A percentile compares a stretch with the other conserved stretches of the same genome.
phyloP scores from a whole-genome alignment of 2,329 filamentous ascomycete genomes.

The Pseudogymnoascus sp. region DNA sequence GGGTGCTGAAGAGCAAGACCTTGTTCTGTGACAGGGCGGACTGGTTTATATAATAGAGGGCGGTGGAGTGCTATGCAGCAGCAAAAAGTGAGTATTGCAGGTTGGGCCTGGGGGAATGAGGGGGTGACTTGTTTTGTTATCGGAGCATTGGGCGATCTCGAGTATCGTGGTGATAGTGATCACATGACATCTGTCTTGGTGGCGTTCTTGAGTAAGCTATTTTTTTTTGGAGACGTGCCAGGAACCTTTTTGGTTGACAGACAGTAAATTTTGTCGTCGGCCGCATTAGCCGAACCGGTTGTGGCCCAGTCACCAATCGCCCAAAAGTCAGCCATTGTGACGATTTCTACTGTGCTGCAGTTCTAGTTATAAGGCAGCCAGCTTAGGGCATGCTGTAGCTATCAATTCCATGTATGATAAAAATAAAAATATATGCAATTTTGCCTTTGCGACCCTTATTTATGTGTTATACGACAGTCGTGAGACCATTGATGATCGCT shows the following conservation, averaged over 20 bases:
- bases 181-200: not conserved
- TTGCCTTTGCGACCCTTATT: not conserved
- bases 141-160: slow-evolving; percentile 4
- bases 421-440: not conserved
- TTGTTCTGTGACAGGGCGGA: not conserved
- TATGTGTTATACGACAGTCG: not conserved
- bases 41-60: not conserved
- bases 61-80: not conserved
- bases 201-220: not conserved
- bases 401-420: not conserved
- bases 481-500: not conserved
- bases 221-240: not conserved
- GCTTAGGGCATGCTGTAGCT: not conserved
- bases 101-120: slow-evolving; percentile 4
- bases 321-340: not conserved
- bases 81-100: not conserved
- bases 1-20: not conserved
- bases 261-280: not conserved
- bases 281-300: not conserved
- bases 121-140: slow-evolving; percentile 7
- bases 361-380: not conserved
- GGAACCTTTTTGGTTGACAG: not conserved
- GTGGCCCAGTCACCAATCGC: not conserved
- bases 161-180: slow-evolving; percentile 2
- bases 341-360: not conserved